These are phyloP conservation scores for Lolium perenne DNA, from an alignment of 176 grass and related monocot species.

Conservation along the genomic window DNA sequence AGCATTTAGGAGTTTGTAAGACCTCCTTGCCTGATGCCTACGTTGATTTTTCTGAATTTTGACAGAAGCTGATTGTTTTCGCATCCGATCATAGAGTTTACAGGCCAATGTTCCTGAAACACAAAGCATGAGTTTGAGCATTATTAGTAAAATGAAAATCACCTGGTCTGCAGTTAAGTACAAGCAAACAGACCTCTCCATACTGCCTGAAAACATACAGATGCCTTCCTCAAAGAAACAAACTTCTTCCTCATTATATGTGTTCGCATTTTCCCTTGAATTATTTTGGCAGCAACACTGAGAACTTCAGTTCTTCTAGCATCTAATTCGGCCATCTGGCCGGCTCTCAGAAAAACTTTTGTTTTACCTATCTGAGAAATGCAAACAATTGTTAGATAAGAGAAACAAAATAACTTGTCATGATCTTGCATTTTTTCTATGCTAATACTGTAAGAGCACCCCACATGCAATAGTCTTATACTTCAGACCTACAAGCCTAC, in stretches of 20 bases:
- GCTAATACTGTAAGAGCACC: neutral
- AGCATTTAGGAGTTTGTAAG: constrained; percentile 63
- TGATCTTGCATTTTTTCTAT: neutral
- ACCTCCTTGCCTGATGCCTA: constrained; percentile 77
- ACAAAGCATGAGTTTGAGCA: constrained; percentile 30
- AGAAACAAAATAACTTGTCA: constrained; percentile 18
- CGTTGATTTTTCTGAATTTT: constrained; percentile 93
- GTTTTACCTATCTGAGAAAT: constrained; percentile 93
- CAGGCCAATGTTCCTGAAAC: constrained; percentile 89
- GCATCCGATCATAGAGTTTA: constrained; percentile 77
- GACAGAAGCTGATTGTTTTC: constrained; percentile 75
- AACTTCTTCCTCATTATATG: constrained; percentile 91
- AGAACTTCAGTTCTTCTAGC: constrained; percentile 96
- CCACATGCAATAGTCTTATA: constrained; percentile 24
- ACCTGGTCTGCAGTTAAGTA: constrained; percentile 14
- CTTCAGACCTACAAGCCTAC: constrained; percentile 17
- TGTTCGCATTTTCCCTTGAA: constrained; percentile 93
- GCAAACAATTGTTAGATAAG: constrained; percentile 41
- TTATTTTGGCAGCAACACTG: constrained; percentile 82
- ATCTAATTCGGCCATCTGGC: constrained; percentile 99
- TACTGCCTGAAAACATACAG: constrained; percentile 81
- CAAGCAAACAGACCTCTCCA: constrained; percentile 83
- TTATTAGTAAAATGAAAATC: constrained; percentile 36
- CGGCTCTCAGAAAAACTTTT: constrained; percentile 99
- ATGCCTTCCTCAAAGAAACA: constrained; percentile 76